A percentile compares a stretch with the other conserved stretches of the same genome.
Evolutionary conservation across 2,329 filamentous ascomycete species (phyloP).

Genomic region (Zymoseptoria ardabiliae): DNA sequence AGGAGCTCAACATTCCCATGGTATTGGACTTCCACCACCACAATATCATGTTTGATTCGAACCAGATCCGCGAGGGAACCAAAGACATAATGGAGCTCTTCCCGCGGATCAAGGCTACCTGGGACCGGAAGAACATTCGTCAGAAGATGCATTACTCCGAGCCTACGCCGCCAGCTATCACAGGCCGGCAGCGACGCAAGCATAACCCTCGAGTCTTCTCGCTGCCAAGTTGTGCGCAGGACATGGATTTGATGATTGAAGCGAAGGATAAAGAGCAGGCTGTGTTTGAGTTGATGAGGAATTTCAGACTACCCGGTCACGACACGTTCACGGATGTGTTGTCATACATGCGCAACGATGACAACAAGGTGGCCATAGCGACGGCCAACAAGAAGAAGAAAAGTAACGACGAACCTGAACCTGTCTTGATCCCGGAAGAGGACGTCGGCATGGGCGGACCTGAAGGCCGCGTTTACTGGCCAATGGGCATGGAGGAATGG

Average conservation of each 20-base stretch:
- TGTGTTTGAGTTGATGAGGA: constrained; percentile 88
- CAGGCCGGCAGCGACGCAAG: constrained; percentile 70
- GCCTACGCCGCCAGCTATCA: constrained; percentile 66
- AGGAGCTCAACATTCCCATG: constrained; percentile 48
- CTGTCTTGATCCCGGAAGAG: constrained; percentile 49
- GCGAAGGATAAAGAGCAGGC: constrained; percentile 98
- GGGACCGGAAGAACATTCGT: constrained; percentile 73
- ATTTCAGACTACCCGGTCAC: constrained; percentile 74
- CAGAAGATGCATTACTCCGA: constrained; percentile 99
- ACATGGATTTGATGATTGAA: constrained; percentile 98
- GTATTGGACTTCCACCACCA: constrained; percentile 76
- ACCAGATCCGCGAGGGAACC: constrained; percentile 72
- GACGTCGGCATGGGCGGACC: constrained; percentile 83
- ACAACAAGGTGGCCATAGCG: constrained; percentile 49
- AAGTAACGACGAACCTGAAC: constrained; percentile 29
- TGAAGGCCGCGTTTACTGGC: constrained; percentile 81
- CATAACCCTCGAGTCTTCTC: constrained; percentile 73
- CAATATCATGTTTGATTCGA: constrained; percentile 79
- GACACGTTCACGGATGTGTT: constrained; percentile 69
- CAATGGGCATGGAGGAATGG: constrained; percentile 83
- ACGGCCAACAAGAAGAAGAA: constrained; percentile 37
- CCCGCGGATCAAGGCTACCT: constrained; percentile 72
- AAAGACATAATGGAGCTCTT: constrained; percentile 69
- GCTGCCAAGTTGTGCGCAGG: constrained; percentile 70
- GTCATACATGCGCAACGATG: constrained; percentile 68